phyloP scores from a whole-genome alignment of 2,329 filamentous ascomycete species.

The Pochonia chlamydosporia region DNA sequence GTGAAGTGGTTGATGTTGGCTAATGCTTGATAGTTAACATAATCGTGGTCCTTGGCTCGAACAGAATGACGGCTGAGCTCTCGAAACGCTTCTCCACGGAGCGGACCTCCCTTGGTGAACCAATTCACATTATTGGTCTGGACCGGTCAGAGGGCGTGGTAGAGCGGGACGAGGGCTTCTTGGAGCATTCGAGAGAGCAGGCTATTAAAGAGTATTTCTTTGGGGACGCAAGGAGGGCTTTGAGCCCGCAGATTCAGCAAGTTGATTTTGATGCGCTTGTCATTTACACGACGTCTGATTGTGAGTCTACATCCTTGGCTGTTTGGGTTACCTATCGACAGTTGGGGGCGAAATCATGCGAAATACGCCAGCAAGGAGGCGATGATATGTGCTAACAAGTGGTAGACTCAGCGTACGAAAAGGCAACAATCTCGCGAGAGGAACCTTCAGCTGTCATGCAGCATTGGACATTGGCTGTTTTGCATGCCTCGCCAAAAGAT shows the following conservation, averaged over 20 bases:
- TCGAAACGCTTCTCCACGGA: constrained; percentile 58
- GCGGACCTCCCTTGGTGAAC: constrained; percentile 55
- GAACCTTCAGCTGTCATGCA: constrained; percentile 63
- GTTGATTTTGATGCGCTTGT: constrained; percentile 70
- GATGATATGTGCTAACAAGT: not conserved
- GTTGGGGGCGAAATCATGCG: not conserved
- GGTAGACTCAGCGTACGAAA: constrained; percentile 23
- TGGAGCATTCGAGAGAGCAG: constrained; percentile 67
- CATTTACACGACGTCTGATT: constrained; percentile 64
- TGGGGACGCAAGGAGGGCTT: constrained; percentile 66
- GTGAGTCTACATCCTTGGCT: constrained; percentile 34
- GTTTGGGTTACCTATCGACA: too few species aligned
- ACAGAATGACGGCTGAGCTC: constrained; percentile 70
- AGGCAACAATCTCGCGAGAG: constrained; percentile 53
- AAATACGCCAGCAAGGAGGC: not conserved
- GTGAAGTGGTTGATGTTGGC: too few species aligned
- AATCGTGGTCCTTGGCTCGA: constrained; percentile 76
- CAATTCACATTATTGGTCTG: constrained; percentile 69
- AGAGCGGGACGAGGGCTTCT: constrained; percentile 65
- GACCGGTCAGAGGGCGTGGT: constrained; percentile 83
- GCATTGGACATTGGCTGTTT: constrained; percentile 79
- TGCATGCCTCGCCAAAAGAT: constrained; percentile 68
- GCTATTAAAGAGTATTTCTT: constrained; percentile 94
- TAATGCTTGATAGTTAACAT: constrained; percentile 65
- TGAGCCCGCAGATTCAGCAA: constrained; percentile 84